These are phyloP conservation scores for Lepraria neglecta DNA, from an alignment of 495 filamentous ascomycete species.

Conservation along the genomic window DNA sequence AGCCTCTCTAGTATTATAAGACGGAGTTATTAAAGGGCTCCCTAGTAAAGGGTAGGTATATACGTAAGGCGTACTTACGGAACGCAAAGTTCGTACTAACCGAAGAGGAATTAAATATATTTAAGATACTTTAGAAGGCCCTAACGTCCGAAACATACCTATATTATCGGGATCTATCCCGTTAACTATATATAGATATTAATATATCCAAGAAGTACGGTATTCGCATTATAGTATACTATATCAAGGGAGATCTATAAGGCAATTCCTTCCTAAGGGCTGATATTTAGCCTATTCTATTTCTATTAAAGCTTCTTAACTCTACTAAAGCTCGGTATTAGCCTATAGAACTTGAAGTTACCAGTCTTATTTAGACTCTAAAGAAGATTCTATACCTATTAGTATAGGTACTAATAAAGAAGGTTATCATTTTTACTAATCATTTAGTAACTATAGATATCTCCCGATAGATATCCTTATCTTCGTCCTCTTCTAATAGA, in stretches of 20 bases:
- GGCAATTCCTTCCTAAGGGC: not conserved
- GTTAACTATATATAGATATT: not conserved
- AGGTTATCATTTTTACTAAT: not conserved
- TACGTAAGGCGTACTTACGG: not conserved
- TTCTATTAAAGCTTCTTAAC: not conserved
- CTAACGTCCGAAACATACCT: not conserved
- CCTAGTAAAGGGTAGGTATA: too few species aligned
- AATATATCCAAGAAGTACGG: not conserved
- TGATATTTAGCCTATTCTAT: not conserved
- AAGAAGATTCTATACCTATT: slow-evolving; percentile 5
- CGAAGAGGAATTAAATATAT: not conserved
- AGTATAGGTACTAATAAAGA: not conserved
- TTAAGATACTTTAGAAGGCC: not conserved
- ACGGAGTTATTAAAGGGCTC: too few species aligned
- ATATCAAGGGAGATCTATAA: not conserved
- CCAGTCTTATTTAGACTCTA: slow-evolving; percentile 7
- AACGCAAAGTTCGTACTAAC: not conserved
- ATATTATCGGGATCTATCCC: not conserved
- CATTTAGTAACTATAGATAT: not conserved
- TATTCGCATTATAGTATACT: not conserved
- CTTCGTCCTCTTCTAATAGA: not conserved
- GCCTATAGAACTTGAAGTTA: slow-evolving; percentile 17
- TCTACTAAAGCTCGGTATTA: slow-evolving; percentile 12
- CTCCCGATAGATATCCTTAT: not conserved
- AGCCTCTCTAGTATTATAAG: too few species aligned